Evolutionary conservation across 768 basidiomycete genomes (phyloP).

Genomic region (Trametes elegans): DNA sequence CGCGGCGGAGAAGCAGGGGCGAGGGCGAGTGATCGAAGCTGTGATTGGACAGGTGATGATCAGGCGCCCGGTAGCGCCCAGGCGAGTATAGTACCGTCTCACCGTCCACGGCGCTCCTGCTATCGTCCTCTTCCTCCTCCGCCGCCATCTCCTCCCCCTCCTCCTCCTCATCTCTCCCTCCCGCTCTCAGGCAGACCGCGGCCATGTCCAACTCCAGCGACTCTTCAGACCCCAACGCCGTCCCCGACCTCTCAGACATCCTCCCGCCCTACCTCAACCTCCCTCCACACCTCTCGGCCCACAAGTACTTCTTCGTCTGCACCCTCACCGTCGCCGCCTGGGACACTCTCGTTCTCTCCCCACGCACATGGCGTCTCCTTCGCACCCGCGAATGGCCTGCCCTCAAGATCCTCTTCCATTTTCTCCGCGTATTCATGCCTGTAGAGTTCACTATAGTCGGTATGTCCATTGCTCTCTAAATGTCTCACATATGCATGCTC

Average conservation of each 20-base stretch:
- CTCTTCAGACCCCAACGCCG: constrained; percentile 10
- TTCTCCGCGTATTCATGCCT: constrained; percentile 76
- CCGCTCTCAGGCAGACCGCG: constrained; percentile 13
- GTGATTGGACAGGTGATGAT: constrained; percentile 9
- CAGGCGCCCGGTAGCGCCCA: constrained; percentile 6
- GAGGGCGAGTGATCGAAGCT: constrained; percentile 1
- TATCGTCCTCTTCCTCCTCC: neutral
- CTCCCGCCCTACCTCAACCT: constrained; percentile 71
- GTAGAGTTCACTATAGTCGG: constrained; percentile 76
- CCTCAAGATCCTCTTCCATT: constrained; percentile 74
- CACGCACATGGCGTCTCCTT: constrained; percentile 71
- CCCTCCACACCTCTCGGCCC: constrained; percentile 74
- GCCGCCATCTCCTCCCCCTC: neutral
- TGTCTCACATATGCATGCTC: constrained; percentile 1
- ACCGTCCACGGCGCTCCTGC: neutral
- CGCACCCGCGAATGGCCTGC: constrained; percentile 66
- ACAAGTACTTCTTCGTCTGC: constrained; percentile 90
- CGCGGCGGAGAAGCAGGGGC: neutral
- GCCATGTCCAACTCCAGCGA: constrained; percentile 19
- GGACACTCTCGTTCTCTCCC: constrained; percentile 85
- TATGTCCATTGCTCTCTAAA: constrained; percentile 29
- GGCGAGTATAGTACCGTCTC: constrained; percentile 6
- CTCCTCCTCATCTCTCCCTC: neutral
- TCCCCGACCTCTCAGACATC: constrained; percentile 20
- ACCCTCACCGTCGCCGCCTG: constrained; percentile 87